These are phyloP conservation scores for Cunninghamia lanceolata DNA, from an alignment of 75 land plant genomes.

Conservation along the genomic window DNA sequence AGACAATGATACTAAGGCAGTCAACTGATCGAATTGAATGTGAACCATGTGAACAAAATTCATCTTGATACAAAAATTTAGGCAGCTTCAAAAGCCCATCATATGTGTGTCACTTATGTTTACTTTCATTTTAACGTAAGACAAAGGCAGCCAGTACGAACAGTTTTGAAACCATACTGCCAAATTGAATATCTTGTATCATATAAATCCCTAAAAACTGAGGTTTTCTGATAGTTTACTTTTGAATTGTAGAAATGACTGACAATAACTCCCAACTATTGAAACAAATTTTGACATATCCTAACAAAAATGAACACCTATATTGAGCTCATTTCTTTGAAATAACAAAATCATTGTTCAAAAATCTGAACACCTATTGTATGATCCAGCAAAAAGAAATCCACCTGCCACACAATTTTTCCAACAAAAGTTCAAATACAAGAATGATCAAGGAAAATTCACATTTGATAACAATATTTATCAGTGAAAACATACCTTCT, in stretches of 20 bases:
- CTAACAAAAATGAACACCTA: background rate
- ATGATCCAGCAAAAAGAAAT: background rate
- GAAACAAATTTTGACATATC: background rate
- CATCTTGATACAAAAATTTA: background rate
- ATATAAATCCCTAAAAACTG: background rate
- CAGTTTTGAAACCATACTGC: background rate
- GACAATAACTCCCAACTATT: background rate
- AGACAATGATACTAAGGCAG: background rate
- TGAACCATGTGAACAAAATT: background rate
- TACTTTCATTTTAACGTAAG: background rate
- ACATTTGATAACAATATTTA: background rate
- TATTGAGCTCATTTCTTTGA: background rate
- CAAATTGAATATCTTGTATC: background rate
- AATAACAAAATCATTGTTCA: background rate
- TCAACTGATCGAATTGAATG: background rate
- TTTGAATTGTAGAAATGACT: background rate
- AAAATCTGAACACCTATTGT: background rate
- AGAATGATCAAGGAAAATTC: background rate
- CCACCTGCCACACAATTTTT: background rate
- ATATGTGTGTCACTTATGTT: background rate
- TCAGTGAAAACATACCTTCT: background rate
- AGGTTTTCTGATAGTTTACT: background rate
- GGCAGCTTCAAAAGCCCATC: background rate
- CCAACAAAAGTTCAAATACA: background rate
- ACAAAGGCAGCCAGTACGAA: background rate